These are phyloP conservation scores for Solioccasus polychromus DNA, from an alignment of 768 basidiomycete species.

Conservation along the genomic window DNA sequence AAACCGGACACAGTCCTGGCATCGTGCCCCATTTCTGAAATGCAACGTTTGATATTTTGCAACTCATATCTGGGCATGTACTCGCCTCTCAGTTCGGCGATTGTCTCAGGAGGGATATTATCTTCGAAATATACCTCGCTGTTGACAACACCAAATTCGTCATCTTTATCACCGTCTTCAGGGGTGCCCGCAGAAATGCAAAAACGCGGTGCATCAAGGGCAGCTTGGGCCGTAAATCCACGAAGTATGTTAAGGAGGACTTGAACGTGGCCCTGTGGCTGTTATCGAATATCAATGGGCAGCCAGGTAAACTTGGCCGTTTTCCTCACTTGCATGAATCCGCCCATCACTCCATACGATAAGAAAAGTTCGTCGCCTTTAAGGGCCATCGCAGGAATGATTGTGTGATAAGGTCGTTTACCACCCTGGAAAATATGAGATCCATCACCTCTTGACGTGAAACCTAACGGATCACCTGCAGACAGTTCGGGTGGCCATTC, in stretches of 20 bases:
- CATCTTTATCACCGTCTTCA: conserved; percentile 47
- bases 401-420: conserved; percentile 91
- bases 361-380: conserved; percentile 80
- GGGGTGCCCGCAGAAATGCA: conserved; percentile 88
- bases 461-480: conserved; percentile 49
- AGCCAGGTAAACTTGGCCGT: background rate
- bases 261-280: conserved; percentile 97
- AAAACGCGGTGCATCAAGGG: conserved; percentile 93
- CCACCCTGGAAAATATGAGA: conserved; percentile 49
- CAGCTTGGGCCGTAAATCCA: conserved; percentile 83
- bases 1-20: conserved; percentile 62
- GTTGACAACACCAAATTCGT: conserved; percentile 59
- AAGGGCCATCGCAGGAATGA: conserved; percentile 87
- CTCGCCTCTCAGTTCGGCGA: conserved; percentile 67
- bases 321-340: conserved; percentile 72
- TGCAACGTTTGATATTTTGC: conserved; percentile 1
- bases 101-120: conserved; percentile 59
- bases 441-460: background rate
- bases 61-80: conserved; percentile 2
- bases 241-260: conserved; percentile 88
- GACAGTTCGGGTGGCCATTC: conserved; percentile 80
- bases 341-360: conserved; percentile 90
- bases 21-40: conserved; percentile 85
- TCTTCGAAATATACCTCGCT: conserved; percentile 91
- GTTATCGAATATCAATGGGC: background rate